Percentiles rank a stretch among this genome's conserved stretches.
These are phyloP conservation scores for Fusarium chaquense DNA, from an alignment of 2,329 filamentous ascomycete species.

Conservation along the genomic window DNA sequence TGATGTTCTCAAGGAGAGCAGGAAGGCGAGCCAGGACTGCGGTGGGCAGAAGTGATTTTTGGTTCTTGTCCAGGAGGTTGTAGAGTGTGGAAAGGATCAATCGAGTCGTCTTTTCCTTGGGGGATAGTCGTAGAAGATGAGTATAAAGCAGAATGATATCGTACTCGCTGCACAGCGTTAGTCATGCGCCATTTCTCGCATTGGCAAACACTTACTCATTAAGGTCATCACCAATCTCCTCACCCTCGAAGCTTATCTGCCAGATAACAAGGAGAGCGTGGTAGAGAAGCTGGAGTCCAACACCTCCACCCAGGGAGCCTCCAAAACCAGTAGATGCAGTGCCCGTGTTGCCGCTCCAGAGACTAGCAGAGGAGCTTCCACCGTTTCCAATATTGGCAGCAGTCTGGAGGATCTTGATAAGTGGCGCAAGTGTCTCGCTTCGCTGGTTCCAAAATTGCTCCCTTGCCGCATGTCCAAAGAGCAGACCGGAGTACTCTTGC, in stretches of 20 bases:
- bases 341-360: constrained; percentile 69
- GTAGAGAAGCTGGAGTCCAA: constrained; percentile 93
- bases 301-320: constrained; percentile 77
- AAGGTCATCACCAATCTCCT: constrained; percentile 77
- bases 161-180: constrained; percentile 71
- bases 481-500: constrained; percentile 86
- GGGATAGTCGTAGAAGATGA: constrained; percentile 90
- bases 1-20: constrained; percentile 71
- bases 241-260: constrained; percentile 96
- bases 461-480: constrained; percentile 80
- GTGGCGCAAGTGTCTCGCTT: constrained; percentile 83
- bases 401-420: constrained; percentile 84
- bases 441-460: constrained; percentile 92
- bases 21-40: constrained; percentile 89
- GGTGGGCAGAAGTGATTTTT: constrained; percentile 81
- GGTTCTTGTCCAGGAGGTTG: constrained; percentile 81
- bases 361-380: constrained; percentile 68
- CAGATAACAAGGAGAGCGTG: constrained; percentile 93
- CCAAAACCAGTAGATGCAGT: constrained; percentile 72
- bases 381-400: constrained; percentile 79
- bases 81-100: constrained; percentile 89
- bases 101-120: constrained; percentile 97
- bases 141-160: constrained; percentile 92
- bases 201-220: constrained; percentile 76
- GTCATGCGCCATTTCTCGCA: not conserved